A percentile compares a stretch with the other conserved stretches of the same genome.
phyloP scores from a whole-genome alignment of 2,329 filamentous ascomycete genomes.

The Nemania serpens region DNA sequence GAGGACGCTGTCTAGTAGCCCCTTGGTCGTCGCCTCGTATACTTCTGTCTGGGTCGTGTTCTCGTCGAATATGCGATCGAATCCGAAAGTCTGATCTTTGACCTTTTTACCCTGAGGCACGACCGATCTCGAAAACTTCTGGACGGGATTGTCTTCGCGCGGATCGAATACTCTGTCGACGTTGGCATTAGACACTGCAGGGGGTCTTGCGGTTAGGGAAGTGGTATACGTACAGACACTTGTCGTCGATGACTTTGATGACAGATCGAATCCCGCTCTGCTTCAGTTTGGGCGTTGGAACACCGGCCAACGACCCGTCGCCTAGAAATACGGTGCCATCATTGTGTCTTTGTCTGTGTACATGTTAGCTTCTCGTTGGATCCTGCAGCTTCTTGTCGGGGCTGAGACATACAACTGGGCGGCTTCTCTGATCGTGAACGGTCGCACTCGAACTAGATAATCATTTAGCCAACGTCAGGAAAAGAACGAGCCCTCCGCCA shows the following conservation, averaged over 20 bases:
- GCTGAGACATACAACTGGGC: slow-evolving; percentile 72
- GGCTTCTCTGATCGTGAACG: slow-evolving; percentile 87
- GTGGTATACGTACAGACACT: slow-evolving; percentile 75
- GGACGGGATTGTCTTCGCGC: slow-evolving; percentile 90
- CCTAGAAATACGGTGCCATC: slow-evolving; percentile 93
- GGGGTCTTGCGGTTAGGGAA: neutral
- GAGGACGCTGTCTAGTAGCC: slow-evolving; percentile 89
- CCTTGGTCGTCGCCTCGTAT: slow-evolving; percentile 90
- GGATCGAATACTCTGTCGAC: slow-evolving; percentile 85
- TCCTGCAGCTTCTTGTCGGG: neutral
- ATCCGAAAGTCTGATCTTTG: slow-evolving; percentile 97
- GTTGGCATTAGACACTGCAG: neutral
- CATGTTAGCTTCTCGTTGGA: slow-evolving; percentile 21
- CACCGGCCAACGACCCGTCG: slow-evolving; percentile 90
- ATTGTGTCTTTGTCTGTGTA: slow-evolving; percentile 65
- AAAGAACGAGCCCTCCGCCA: slow-evolving; percentile 31
- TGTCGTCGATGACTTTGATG: slow-evolving; percentile 95
- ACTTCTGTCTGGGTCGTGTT: slow-evolving; percentile 90
- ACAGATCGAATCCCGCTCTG: slow-evolving; percentile 87
- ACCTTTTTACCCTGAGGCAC: slow-evolving; percentile 85
- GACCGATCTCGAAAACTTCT: slow-evolving; percentile 82
- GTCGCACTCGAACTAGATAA: slow-evolving; percentile 66
- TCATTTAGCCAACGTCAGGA: slow-evolving; percentile 19
- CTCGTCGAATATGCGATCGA: slow-evolving; percentile 96
- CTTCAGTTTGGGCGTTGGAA: slow-evolving; percentile 80